These are phyloP conservation scores for Ampelocalamus luodianensis DNA, from an alignment of 176 grass and related monocot species.

Conservation along the genomic window DNA sequence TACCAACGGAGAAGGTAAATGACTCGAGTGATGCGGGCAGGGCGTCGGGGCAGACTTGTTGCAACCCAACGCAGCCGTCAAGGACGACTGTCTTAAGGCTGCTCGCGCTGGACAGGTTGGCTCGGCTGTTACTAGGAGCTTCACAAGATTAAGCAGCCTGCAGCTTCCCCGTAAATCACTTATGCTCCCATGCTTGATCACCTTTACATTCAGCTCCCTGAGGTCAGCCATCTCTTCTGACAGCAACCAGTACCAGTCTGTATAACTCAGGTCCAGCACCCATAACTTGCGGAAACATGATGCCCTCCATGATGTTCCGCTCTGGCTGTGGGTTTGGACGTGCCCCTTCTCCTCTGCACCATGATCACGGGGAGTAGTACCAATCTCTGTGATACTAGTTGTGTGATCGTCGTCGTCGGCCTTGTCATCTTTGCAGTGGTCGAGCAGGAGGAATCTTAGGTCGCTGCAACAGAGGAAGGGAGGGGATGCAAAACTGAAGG, in stretches of 20 bases:
- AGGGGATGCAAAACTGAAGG: slow-evolving; percentile 9
- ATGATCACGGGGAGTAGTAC: too few relatives aligned
- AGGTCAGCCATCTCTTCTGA: slow-evolving; percentile 11
- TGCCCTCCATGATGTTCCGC: too few relatives aligned
- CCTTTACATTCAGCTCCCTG: background rate
- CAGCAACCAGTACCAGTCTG: background rate
- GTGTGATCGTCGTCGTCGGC: too few relatives aligned
- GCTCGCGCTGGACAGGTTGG: background rate
- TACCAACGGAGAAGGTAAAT: slow-evolving; percentile 9
- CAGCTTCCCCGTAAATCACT: background rate
- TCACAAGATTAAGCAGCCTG: background rate
- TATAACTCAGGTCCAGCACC: background rate
- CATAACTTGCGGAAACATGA: slow-evolving; percentile 10
- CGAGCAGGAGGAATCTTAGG: too few relatives aligned
- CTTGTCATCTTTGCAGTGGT: too few relatives aligned
- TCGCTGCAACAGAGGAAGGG: too few relatives aligned
- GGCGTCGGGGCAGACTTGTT: too few relatives aligned
- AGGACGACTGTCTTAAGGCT: background rate
- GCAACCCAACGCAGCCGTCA: background rate
- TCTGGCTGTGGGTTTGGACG: too few relatives aligned
- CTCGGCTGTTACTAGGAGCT: background rate
- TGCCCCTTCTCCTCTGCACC: too few relatives aligned
- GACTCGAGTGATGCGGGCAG: background rate
- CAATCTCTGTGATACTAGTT: too few relatives aligned
- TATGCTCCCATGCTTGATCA: background rate